Evolutionary conservation across 768 basidiomycete species (phyloP).

Genomic region (Phlebiopsis gigantea): DNA sequence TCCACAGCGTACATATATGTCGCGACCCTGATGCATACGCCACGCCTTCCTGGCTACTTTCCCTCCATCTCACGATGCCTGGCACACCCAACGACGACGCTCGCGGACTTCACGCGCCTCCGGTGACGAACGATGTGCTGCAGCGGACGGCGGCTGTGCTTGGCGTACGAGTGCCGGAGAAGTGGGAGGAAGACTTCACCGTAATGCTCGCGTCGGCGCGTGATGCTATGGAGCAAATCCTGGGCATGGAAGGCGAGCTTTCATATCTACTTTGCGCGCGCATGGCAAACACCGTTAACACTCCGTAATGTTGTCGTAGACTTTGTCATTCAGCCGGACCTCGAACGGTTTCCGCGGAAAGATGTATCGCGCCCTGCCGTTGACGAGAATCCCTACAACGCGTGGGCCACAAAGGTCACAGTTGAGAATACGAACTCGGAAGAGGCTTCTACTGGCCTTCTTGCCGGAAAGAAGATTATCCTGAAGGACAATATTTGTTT

Average conservation of each 20-base stretch:
- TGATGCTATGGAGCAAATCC: constrained; percentile 16
- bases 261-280: background rate
- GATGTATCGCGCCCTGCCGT: constrained; percentile 16
- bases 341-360: constrained; percentile 20
- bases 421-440: constrained; percentile 23
- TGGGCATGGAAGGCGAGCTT: constrained; percentile 15
- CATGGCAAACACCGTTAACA: background rate
- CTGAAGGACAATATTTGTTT: constrained; percentile 29
- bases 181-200: constrained; percentile 16
- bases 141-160: constrained; percentile 15
- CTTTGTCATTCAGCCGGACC: constrained; percentile 14
- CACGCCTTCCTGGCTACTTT: background rate
- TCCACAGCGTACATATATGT: background rate
- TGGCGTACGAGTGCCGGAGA: constrained; percentile 14
- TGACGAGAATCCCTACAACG: constrained; percentile 28
- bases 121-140: constrained; percentile 12
- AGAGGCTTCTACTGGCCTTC: constrained; percentile 18
- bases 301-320: constrained; percentile 1
- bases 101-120: background rate
- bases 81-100: background rate
- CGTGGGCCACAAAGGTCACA: constrained; percentile 33
- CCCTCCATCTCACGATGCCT: background rate
- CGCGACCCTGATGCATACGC: background rate
- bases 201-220: constrained; percentile 13
- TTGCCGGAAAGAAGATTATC: constrained; percentile 35